phyloP scores from a whole-genome alignment of 1,139 yeast genomes.

The Yamadazyma mexicana region DNA sequence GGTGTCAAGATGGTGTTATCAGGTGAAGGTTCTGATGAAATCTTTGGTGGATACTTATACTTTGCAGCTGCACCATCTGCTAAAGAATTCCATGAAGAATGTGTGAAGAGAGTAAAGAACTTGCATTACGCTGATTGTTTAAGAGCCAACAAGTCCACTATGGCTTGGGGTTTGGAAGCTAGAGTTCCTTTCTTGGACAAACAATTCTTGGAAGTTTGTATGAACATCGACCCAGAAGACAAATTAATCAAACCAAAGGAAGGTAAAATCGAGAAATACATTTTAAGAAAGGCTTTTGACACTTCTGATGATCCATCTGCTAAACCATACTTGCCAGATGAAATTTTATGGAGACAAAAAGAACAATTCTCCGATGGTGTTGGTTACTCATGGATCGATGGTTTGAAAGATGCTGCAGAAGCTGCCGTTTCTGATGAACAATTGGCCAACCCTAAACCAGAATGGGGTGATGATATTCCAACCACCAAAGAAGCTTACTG shows the following conservation, averaged over 20 bases:
- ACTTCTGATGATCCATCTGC: slow-evolving; percentile 68
- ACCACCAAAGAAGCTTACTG: slow-evolving; percentile 98
- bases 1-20: slow-evolving; percentile 99
- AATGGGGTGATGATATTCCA: slow-evolving; percentile 95
- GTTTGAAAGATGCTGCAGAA: slow-evolving; percentile 94
- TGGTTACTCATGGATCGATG: slow-evolving; percentile 99
- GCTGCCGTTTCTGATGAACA: slow-evolving; percentile 83
- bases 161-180: slow-evolving; percentile 99
- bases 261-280: slow-evolving; percentile 89
- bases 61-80: slow-evolving; percentile 96
- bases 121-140: slow-evolving; percentile 95
- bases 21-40: slow-evolving; percentile 99
- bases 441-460: slow-evolving; percentile 84
- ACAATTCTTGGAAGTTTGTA: slow-evolving; percentile 84
- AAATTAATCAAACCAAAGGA: slow-evolving; percentile 71
- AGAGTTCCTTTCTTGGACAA: slow-evolving; percentile 98
- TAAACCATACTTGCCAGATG: slow-evolving; percentile 89
- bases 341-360: slow-evolving; percentile 98
- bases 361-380: slow-evolving; percentile 99
- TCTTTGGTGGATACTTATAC: slow-evolving; percentile 97
- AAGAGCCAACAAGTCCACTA: slow-evolving; percentile 98
- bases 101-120: slow-evolving; percentile 95
- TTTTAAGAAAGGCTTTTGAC: slow-evolving; percentile 95
- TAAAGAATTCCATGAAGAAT: slow-evolving; percentile 89
- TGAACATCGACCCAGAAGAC: slow-evolving; percentile 93